phyloP scores from a whole-genome alignment of 2,329 filamentous ascomycete species.

The Aureobasidium lini region DNA sequence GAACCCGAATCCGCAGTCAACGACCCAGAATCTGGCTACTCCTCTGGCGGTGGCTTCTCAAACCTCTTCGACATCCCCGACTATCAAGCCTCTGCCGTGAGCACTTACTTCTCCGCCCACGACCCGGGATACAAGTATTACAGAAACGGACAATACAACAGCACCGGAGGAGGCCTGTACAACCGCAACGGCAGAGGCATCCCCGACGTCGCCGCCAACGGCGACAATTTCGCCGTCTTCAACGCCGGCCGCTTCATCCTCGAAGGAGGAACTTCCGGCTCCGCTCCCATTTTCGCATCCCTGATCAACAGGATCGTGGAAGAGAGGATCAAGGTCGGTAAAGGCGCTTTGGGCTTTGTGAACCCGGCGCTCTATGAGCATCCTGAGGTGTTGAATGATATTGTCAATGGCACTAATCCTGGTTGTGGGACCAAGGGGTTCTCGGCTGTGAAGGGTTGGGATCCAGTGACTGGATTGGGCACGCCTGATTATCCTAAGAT shows the following conservation, averaged over 20 bases:
- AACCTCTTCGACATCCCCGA: slow-evolving; percentile 26
- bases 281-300: slow-evolving; percentile 23
- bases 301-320: slow-evolving; percentile 25
- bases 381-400: slow-evolving; percentile 22
- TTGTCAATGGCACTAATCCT: slow-evolving; percentile 24
- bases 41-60: slow-evolving; percentile 32
- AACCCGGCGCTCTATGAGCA: slow-evolving; percentile 24
- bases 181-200: slow-evolving; percentile 24
- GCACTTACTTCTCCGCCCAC: slow-evolving; percentile 27
- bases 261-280: slow-evolving; percentile 20
- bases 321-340: slow-evolving; percentile 20
- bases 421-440: slow-evolving; percentile 27
- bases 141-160: slow-evolving; percentile 17
- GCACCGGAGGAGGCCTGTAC: slow-evolving; percentile 23
- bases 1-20: slow-evolving; percentile 17
- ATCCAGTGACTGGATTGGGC: slow-evolving; percentile 24
- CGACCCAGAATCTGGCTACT: slow-evolving; percentile 11
- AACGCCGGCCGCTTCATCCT: slow-evolving; percentile 29
- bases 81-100: slow-evolving; percentile 34
- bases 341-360: slow-evolving; percentile 26
- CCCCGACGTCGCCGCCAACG: slow-evolving; percentile 27
- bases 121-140: slow-evolving; percentile 23
- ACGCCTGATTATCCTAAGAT: slow-evolving; percentile 24
- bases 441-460: slow-evolving; percentile 17
- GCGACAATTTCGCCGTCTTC: slow-evolving; percentile 16